phyloP scores from a whole-genome alignment of 2,329 filamentous ascomycete genomes.

The Cladophialophora immunda region DNA sequence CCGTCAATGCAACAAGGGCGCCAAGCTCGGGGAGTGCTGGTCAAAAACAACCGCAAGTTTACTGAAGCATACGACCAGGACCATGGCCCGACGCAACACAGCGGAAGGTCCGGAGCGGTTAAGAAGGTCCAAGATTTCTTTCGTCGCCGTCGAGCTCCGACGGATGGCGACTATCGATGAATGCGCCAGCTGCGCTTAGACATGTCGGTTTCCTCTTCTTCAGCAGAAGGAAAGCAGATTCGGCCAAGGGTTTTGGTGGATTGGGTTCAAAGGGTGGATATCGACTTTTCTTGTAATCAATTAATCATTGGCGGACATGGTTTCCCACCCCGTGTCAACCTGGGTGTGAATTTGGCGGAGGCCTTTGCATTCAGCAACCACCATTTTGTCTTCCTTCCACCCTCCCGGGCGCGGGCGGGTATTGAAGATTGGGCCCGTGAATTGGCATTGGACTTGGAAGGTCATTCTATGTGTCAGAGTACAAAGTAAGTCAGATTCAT shows the following conservation, averaged over 20 bases:
- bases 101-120: conserved; percentile 85
- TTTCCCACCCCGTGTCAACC: conserved; percentile 13
- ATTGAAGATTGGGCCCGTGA: neutral
- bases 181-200: neutral
- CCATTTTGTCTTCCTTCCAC: conserved; percentile 12
- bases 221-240: neutral
- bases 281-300: conserved; percentile 34
- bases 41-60: conserved; percentile 87
- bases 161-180: conserved; percentile 32
- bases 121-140: conserved; percentile 99
- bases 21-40: conserved; percentile 67
- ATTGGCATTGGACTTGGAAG: conserved; percentile 12
- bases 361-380: conserved; percentile 14
- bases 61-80: conserved; percentile 87
- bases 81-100: conserved; percentile 66
- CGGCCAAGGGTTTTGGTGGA: conserved; percentile 2
- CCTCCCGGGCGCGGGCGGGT: neutral
- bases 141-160: conserved; percentile 61
- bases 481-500: conserved; percentile 14
- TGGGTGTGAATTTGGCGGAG: conserved; percentile 8
- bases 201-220: neutral
- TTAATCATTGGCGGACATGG: conserved; percentile 31
- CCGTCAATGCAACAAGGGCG: conserved; percentile 54
- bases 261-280: conserved; percentile 15
- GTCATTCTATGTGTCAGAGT: conserved; percentile 15